Conservation (phyloP, 148 eudicot species). For the Camellia lanceoleosa region DNA sequence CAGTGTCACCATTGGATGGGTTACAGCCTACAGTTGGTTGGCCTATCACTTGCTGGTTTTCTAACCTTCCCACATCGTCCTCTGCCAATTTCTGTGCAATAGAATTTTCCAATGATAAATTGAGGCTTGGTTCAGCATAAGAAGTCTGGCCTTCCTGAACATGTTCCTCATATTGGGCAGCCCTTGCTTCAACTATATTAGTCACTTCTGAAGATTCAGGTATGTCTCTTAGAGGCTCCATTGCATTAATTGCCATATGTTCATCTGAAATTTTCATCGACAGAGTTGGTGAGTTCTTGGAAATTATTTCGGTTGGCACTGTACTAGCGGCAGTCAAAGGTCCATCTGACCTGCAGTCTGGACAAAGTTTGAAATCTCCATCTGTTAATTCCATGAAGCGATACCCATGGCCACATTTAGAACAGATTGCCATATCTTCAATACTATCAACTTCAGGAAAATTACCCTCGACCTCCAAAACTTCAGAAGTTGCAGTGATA, state of each 20-base stretch:
- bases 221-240: slow-evolving; percentile 17
- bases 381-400: slow-evolving; percentile 34
- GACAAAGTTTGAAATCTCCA: slow-evolving; percentile 53
- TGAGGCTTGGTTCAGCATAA: slow-evolving; percentile 14
- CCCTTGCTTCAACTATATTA: slow-evolving; percentile 22
- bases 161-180: slow-evolving; percentile 22
- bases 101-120: slow-evolving; percentile 27
- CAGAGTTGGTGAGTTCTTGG: slow-evolving; percentile 23
- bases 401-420: slow-evolving; percentile 59
- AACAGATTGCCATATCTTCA: slow-evolving; percentile 44
- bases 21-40: slow-evolving; percentile 18
- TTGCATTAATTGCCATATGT: slow-evolving; percentile 19
- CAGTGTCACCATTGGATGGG: slow-evolving; percentile 26
- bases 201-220: slow-evolving; percentile 27
- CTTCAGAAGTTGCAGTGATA: slow-evolving; percentile 27
- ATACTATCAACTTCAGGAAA: slow-evolving; percentile 20
- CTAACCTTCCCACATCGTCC: slow-evolving; percentile 23
- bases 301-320: slow-evolving; percentile 14
- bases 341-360: slow-evolving; percentile 50
- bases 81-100: slow-evolving; percentile 20
- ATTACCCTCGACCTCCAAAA: slow-evolving; percentile 24
- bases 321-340: slow-evolving; percentile 19
- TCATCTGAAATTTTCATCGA: slow-evolving; percentile 25
- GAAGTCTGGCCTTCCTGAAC: slow-evolving; percentile 13
- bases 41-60: slow-evolving; percentile 24